phyloP scores from a whole-genome alignment of 257 asterid genomes.

The Gynochthodes officinalis region DNA sequence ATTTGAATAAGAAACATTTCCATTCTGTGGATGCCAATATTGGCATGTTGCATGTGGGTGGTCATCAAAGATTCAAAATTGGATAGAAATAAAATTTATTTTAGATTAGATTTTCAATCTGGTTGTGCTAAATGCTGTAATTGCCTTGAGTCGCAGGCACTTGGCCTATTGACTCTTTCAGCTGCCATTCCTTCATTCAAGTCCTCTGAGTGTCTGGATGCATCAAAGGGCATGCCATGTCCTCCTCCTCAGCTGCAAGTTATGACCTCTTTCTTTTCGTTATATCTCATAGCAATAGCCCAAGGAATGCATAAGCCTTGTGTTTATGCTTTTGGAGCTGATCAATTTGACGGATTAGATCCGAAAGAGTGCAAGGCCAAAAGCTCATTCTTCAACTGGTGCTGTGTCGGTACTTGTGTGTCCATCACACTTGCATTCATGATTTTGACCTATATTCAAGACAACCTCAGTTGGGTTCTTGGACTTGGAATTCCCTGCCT shows the following conservation, averaged over 20 bases:
- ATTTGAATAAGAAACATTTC: too few species aligned
- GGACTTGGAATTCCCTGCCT: conserved; percentile 35
- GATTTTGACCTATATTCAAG: too few species aligned
- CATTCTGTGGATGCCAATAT: too few species aligned
- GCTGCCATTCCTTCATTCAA: conserved; percentile 4
- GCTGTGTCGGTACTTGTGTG: too few species aligned
- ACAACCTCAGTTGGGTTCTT: too few species aligned
- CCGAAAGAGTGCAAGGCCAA: conserved; percentile 27
- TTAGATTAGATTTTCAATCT: too few species aligned
- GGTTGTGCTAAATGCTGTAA: too few species aligned
- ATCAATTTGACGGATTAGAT: conserved; percentile 23
- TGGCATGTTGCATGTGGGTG: too few species aligned
- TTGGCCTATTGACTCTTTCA: conserved; percentile 20
- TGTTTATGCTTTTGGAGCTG: conserved; percentile 33
- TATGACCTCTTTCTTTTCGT: conserved; percentile 24
- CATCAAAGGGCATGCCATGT: neutral
- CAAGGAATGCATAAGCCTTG: conserved; percentile 34
- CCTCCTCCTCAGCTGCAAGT: conserved; percentile 19
- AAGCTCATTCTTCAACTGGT: too few species aligned
- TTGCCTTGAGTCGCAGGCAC: conserved; percentile 15
- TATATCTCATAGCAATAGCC: conserved; percentile 26
- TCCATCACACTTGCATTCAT: too few species aligned
- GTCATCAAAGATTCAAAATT: too few species aligned
- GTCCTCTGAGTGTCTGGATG: neutral
- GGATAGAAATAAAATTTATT: too few species aligned